Evolutionary conservation across 2,329 filamentous ascomycete species (phyloP).

Genomic region (Fusarium chuoi): DNA sequence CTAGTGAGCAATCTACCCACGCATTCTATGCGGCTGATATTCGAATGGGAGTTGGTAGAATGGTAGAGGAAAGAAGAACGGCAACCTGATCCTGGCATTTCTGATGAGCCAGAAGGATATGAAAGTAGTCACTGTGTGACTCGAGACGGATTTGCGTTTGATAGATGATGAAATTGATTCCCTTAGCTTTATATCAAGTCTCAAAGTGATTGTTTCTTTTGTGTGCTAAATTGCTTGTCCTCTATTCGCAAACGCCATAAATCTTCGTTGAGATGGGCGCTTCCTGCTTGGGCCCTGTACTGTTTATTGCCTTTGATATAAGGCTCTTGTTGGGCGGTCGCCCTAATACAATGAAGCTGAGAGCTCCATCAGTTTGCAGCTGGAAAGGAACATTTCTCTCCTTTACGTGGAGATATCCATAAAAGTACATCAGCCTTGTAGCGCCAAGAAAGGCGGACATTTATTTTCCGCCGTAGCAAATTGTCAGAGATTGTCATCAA

Average conservation of each 20-base stretch:
- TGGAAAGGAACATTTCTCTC: background rate
- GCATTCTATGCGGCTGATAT: constrained; percentile 42
- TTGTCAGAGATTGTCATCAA: background rate
- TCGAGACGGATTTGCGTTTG: constrained; percentile 38
- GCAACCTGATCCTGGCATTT: constrained; percentile 25
- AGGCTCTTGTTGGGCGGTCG: background rate
- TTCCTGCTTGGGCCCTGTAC: background rate
- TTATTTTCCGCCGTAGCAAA: background rate
- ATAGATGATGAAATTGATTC: constrained; percentile 50
- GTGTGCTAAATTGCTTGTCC: background rate
- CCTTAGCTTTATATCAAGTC: constrained; percentile 23
- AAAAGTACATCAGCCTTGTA: background rate
- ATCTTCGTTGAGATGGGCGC: background rate
- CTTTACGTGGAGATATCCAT: background rate
- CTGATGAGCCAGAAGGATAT: constrained; percentile 17
- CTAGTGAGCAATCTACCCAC: constrained; percentile 37
- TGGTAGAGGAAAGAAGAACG: constrained; percentile 42
- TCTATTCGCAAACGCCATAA: background rate
- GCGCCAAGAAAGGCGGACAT: background rate
- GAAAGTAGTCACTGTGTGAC: constrained; percentile 22
- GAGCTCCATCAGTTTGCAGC: background rate
- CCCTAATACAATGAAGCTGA: background rate
- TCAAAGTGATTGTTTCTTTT: background rate
- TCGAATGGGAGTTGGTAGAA: constrained; percentile 52
- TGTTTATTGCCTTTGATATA: background rate